Conservation (phyloP, 345 rosid species). For the Euphorbia pulcherrima region DNA sequence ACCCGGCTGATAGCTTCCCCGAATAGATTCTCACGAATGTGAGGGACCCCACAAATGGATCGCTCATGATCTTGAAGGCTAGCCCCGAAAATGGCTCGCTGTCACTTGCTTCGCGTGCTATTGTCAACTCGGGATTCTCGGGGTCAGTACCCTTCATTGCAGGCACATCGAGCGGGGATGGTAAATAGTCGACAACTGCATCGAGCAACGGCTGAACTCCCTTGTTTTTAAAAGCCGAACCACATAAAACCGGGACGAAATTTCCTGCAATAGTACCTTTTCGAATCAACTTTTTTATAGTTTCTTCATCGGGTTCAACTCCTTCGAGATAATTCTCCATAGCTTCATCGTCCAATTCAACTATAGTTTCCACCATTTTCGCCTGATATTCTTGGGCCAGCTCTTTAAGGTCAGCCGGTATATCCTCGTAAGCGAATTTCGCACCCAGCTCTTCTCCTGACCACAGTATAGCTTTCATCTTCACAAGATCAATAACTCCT, state of each 20-base stretch:
- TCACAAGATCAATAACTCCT: constrained; percentile 82
- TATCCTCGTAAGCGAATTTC: constrained; percentile 66
- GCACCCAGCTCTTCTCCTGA: constrained; percentile 98
- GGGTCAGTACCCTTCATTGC: constrained; percentile 92
- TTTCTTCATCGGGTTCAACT: constrained; percentile 81
- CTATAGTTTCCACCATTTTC: constrained; percentile 60
- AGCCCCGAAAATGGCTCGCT: constrained; percentile 83
- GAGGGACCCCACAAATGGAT: constrained; percentile 91
- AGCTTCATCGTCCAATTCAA: constrained; percentile 80
- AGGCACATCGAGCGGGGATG: constrained; percentile 83
- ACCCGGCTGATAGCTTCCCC: constrained; percentile 79
- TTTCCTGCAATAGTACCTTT: constrained; percentile 64
- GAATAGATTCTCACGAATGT: constrained; percentile 89
- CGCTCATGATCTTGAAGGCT: constrained; percentile 97
- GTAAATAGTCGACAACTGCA: constrained; percentile 87
- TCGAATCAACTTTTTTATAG: constrained; percentile 66
- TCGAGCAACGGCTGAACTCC: constrained; percentile 95
- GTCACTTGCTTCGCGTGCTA: constrained; percentile 61
- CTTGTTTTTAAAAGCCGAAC: constrained; percentile 92
- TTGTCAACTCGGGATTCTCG: constrained; percentile 61
- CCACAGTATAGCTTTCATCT: constrained; percentile 87
- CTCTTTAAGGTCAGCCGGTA: constrained; percentile 76
- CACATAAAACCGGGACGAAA: constrained; percentile 87
- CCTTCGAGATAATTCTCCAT: constrained; percentile 96
- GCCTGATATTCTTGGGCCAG: constrained; percentile 68